Conservation (phyloP, 208 protist species). For the Trypanosoma brucei region DNA sequence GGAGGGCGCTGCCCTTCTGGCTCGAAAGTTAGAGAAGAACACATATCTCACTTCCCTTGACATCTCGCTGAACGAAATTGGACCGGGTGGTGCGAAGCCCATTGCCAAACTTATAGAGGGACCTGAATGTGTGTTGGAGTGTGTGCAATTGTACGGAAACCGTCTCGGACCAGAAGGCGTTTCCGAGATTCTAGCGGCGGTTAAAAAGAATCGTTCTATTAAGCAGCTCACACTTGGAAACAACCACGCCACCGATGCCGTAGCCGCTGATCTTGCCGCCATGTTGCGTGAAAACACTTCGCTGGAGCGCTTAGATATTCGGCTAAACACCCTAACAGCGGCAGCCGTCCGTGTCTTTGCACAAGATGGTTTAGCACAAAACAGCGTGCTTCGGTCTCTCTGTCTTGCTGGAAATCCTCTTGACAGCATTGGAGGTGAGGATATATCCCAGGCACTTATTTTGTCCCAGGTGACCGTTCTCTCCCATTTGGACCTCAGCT, state of each 20-base stretch:
- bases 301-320: slow-evolving; percentile 67
- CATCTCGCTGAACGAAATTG: slow-evolving; percentile 83
- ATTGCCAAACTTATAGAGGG: slow-evolving; percentile 57
- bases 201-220: slow-evolving; percentile 58
- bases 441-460: slow-evolving; percentile 51
- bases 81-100: slow-evolving; percentile 49
- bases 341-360: slow-evolving; percentile 42
- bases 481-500: slow-evolving; percentile 62
- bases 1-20: slow-evolving; percentile 61
- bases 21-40: slow-evolving; percentile 74
- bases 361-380: slow-evolving; percentile 61
- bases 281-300: slow-evolving; percentile 76
- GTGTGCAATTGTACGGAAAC: slow-evolving; percentile 76
- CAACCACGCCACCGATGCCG: slow-evolving; percentile 80
- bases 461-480: slow-evolving; percentile 48
- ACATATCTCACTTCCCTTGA: slow-evolving; percentile 81
- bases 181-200: slow-evolving; percentile 38
- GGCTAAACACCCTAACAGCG: slow-evolving; percentile 72
- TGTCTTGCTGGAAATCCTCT: slow-evolving; percentile 74
- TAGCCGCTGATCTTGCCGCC: slow-evolving; percentile 39
- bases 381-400: slow-evolving; percentile 47
- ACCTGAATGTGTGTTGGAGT: slow-evolving; percentile 39
- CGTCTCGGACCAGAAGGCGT: slow-evolving; percentile 55
- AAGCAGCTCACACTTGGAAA: slow-evolving; percentile 64
- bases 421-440: slow-evolving; percentile 57